Evolutionary conservation across 305 asterid species (phyloP), one percentile per base, ranked within the genome.

Genomic region (Rubia peregrina): DNA sequence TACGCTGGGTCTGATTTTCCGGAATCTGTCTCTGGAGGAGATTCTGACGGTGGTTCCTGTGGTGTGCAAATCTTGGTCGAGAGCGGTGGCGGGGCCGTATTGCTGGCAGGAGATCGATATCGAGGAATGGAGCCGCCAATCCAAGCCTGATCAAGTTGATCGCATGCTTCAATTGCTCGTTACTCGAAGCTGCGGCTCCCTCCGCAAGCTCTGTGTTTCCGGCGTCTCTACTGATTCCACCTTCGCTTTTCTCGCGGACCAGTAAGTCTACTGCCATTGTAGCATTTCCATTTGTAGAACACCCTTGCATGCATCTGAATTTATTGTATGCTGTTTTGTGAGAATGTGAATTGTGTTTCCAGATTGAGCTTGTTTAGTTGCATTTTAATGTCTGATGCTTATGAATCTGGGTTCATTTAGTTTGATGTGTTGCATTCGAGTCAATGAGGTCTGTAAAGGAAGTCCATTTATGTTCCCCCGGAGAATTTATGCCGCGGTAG

Each of bases 91-190:
- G 51, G 96, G 96, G 14, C 95, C 96, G 48, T 89, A 86, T 74
- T 93, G 97, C 77, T 93, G 94, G 96, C 95, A 89, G 81, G 95
- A 89, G 79, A 93, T 93, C 17, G 95, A 91, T 68, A 83, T 93
- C 41, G 96, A 87, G 73, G 96, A 91, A 62, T 93, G 98, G 98
- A 88, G 97, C 81, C 76, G 70, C 10, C 78, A 69, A 48, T 55
- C 53, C 75, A 76, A 81, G 66, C 89, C 91, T 2, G 83, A 85
- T 61, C 48, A 67, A 5, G 77, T 91, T 16, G 92, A 89, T 61
- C 80, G 75, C 51, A 85, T 93, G 97, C 87, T 89, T 71, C 88
- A 68, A 49, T 68, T 88, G 70, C 87, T 91, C 19, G 76, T 93
- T 17, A 51, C 87, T 7, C 78, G 97, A 82, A 88, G 95, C 85